These are phyloP conservation scores for Dendrobium catenatum DNA, from an alignment of 106 monocot species.

Conservation along the genomic window DNA sequence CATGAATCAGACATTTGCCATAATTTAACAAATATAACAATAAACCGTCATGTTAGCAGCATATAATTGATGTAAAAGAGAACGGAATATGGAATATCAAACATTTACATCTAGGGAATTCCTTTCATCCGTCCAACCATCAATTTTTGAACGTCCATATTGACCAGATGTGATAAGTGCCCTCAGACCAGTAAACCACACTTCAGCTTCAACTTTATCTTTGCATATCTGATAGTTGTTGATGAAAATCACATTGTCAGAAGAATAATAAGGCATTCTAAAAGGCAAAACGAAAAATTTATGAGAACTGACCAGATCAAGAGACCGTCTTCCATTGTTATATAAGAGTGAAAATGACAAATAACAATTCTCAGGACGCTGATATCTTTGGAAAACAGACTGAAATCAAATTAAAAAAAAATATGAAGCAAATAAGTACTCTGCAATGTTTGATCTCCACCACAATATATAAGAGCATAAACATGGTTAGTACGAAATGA, in stretches of 20 bases:
- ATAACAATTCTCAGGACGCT: constrained; percentile 66
- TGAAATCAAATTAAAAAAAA: constrained; percentile 22
- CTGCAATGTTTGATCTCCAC: not conserved
- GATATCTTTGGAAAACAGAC: constrained; percentile 78
- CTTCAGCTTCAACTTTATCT: constrained; percentile 79
- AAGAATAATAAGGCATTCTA: not conserved
- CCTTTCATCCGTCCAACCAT: constrained; percentile 56
- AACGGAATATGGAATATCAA: not conserved
- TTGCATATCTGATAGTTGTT: constrained; percentile 66
- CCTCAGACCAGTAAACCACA: constrained; percentile 72
- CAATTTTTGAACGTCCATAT: constrained; percentile 61
- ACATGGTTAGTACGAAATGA: not conserved
- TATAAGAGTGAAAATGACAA: constrained; percentile 83
- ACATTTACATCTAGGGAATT: constrained; percentile 47
- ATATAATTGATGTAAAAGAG: not conserved
- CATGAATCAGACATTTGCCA: not conserved
- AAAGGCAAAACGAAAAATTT: constrained; percentile 5
- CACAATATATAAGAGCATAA: not conserved
- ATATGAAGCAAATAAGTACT: not conserved
- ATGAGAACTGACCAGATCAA: constrained; percentile 67
- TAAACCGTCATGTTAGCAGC: not conserved
- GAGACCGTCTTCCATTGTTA: constrained; percentile 63
- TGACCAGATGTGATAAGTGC: constrained; percentile 62
- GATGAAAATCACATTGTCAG: constrained; percentile 13
- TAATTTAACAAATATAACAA: not conserved